Conservation (phyloP, 2,329 filamentous ascomycete species). For the Ceratocystiopsis brevicomis region DNA sequence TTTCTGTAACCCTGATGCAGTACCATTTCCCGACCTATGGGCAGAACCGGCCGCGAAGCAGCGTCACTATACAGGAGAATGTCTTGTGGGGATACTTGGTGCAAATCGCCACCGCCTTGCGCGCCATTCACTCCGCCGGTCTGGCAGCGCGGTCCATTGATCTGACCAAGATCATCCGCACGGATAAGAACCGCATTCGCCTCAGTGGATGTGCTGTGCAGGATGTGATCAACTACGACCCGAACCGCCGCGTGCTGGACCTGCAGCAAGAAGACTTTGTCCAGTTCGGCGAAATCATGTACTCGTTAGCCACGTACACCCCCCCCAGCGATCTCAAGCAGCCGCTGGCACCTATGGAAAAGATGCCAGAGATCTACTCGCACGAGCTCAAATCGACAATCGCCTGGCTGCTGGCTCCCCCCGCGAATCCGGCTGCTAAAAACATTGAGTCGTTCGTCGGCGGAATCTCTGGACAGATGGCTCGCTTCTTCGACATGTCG, state of each 20-base stretch:
- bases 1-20: constrained; percentile 77
- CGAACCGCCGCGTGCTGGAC: constrained; percentile 47
- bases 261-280: constrained; percentile 76
- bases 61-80: constrained; percentile 42
- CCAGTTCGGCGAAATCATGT: constrained; percentile 65
- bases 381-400: constrained; percentile 62
- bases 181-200: constrained; percentile 75
- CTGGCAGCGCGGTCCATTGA: constrained; percentile 76
- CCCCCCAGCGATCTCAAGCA: constrained; percentile 26
- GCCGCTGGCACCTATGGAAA: constrained; percentile 50
- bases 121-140: constrained; percentile 62
- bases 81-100: constrained; percentile 82
- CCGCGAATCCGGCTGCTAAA: constrained; percentile 37
- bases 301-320: constrained; percentile 62
- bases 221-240: constrained; percentile 73
- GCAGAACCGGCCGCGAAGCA: constrained; percentile 18
- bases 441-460: constrained; percentile 62
- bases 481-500: constrained; percentile 55
- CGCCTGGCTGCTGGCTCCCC: constrained; percentile 58
- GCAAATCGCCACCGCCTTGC: constrained; percentile 75
- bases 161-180: constrained; percentile 73
- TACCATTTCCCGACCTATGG: constrained; percentile 45
- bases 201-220: constrained; percentile 76
- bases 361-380: constrained; percentile 55
- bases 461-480: constrained; percentile 60